Evolutionary conservation across 2,329 filamentous ascomycete genomes (phyloP), one percentile per base, ranked within the genome.

Genomic region (Colletotrichum tamarilloi): DNA sequence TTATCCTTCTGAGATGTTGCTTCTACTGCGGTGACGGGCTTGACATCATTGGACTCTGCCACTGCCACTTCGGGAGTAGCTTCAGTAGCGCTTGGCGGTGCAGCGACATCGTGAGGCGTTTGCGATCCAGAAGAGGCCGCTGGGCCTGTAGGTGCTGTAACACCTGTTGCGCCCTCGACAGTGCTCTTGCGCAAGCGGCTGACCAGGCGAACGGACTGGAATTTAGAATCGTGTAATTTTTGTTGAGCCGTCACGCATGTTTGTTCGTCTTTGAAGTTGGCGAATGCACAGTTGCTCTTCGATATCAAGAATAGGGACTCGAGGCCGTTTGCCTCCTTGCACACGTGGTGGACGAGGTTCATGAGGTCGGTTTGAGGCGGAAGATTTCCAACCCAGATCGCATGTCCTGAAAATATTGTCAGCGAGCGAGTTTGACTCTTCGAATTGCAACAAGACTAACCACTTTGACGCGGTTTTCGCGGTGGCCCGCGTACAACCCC

Each of bases 231-330:
- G 81, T 98, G 95, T 57, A 98, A 93, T 76, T 94, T 92, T 58
- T 91, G 89, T 85, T 98, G 94, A 0, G 96, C 96, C 9, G 90
- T 87, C 7, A 89, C 84, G 79, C 95, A 98, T 5, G 91, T 91
- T 3, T 87, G 84, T 78, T 98, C 95, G 63, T 94, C 93, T 75
- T 92, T 94, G 81, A 97, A 98, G 79, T 98, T 98, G 76, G 97
- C 95, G 84, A 98, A 98, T 0, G 95, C 96, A 79, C 96, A 98
- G 80, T 98, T 98, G 81, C 95, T 98, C 82, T 98, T 98, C 0
- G 95, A 96, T 53, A 98, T 98, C 46, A 98, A 85, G 77, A 98
- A 98, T 0, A 98, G 86, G 59, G 95, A 98, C 80, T 98, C 94
- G 26, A 98, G 90, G 1, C 95, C 90, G 0, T 88, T 89, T 0